Conservation (phyloP, 495 filamentous ascomycete genomes). For the Penicillium chermesinum region DNA sequence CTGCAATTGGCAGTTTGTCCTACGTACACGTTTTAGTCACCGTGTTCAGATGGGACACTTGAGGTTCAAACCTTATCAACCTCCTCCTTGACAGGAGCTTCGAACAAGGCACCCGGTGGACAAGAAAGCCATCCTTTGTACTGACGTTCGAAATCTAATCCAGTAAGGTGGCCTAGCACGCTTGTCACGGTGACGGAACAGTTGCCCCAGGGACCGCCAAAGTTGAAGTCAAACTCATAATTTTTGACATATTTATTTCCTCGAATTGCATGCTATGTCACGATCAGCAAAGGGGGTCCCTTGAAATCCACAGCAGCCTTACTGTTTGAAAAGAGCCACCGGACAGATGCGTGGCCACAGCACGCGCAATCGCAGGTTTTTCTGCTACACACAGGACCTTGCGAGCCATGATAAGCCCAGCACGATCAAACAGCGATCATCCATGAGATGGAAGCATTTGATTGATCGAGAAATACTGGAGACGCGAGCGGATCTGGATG, state of each 20-base stretch:
- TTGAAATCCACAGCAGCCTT: slow-evolving; percentile 28
- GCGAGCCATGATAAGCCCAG: slow-evolving; percentile 23
- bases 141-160: slow-evolving; percentile 61
- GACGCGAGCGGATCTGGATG: slow-evolving; percentile 14
- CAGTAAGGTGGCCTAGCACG: slow-evolving; percentile 80
- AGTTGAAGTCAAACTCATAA: slow-evolving; percentile 85
- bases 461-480: too few relatives aligned
- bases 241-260: slow-evolving; percentile 84
- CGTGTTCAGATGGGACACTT: neutral
- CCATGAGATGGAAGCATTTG: slow-evolving; percentile 8
- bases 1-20: slow-evolving; percentile 75
- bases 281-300: neutral
- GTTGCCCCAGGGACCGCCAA: slow-evolving; percentile 72
- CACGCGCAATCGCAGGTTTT: slow-evolving; percentile 93
- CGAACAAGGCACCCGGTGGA: slow-evolving; percentile 72
- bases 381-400: slow-evolving; percentile 90
- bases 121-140: slow-evolving; percentile 78
- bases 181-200: slow-evolving; percentile 88
- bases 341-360: slow-evolving; percentile 82
- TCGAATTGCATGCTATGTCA: slow-evolving; percentile 46
- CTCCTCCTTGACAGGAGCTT: slow-evolving; percentile 63
- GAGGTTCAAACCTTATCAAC: slow-evolving; percentile 54
- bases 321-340: slow-evolving; percentile 69
- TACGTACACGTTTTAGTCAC: slow-evolving; percentile 22
- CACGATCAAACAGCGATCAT: slow-evolving; percentile 3